phyloP scores from a whole-genome alignment of 306 rosid species.

The Acacia confusa region DNA sequence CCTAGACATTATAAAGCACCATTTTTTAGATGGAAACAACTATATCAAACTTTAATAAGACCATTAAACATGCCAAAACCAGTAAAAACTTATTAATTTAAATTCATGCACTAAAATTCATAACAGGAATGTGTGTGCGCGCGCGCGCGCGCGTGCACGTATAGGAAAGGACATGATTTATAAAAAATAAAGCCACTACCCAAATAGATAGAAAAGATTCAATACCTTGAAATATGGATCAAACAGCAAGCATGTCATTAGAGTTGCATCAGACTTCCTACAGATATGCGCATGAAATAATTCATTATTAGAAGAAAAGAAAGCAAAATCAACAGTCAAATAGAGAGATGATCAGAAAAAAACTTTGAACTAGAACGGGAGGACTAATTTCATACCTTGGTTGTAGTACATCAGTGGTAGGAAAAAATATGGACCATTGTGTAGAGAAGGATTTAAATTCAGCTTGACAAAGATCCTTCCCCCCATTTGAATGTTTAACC shows the following conservation, averaged over 20 bases:
- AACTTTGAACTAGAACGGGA: not conserved
- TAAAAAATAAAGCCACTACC: conserved; percentile 3
- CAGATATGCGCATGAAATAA: conserved; percentile 30
- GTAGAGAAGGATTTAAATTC: conserved; percentile 81
- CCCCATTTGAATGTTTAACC: conserved; percentile 23
- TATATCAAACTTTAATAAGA: conserved; percentile 10
- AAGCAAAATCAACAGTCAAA: conserved; percentile 18
- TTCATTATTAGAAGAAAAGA: conserved; percentile 20
- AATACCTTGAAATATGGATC: conserved; percentile 89
- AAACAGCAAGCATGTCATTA: conserved; percentile 83
- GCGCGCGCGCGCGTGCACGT: too few relatives aligned
- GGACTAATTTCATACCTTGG: conserved; percentile 54
- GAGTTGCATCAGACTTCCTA: conserved; percentile 86
- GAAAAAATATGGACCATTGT: conserved; percentile 90
- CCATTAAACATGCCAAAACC: not conserved
- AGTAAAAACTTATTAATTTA: not conserved
- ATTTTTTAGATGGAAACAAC: conserved; percentile 26
- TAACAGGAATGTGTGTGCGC: conserved; percentile 3
- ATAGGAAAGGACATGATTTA: not conserved
- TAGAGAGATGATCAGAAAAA: conserved; percentile 18
- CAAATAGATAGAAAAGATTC: conserved; percentile 22
- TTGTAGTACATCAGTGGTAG: conserved; percentile 78
- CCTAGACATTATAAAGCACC: conserved; percentile 54
- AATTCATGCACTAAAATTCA: conserved; percentile 1
- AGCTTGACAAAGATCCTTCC: conserved; percentile 90